Evolutionary conservation across 306 rosid species (phyloP), one percentile per base, ranked within the genome.

Genomic region (Boehmeria nivea): DNA sequence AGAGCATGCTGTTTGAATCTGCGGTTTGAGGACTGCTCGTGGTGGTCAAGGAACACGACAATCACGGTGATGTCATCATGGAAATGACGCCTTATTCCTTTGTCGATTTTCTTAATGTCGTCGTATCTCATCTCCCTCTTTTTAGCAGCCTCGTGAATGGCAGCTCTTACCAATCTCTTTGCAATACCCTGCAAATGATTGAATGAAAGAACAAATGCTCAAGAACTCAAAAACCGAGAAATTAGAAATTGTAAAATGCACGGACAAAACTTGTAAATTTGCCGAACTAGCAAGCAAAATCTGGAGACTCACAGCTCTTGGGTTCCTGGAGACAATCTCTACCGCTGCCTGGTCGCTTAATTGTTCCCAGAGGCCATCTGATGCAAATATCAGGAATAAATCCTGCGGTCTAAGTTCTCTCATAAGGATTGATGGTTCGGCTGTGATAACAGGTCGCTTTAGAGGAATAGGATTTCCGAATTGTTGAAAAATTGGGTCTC

Each of bases 311-410:
- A 91, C 99, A 8, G 89, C 87, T 80, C 96, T 83, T 14, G 99
- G 96, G 71, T 75, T 72, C 64, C 79, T 91, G 69, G 63, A 82
- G 54, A 91, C 99, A 33, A 91, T 85, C 46, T 87, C 83, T 33
- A 91, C 99, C 6, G 95, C 99, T 37, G 72, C 78, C 31, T 87
- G 84, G 54, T 91, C 99, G 23, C 79, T 91, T 57, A 91, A 64
- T 68, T 87, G 99, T 75, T 91, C 99, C 99, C 99, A 91, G 20
- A 91, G 95, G 65, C 99, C 99, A 65, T 91, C 99, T 9, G 99
- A 91, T 65, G 99, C 96, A 65, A 91, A 91, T 66, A 91, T 87
- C 65, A 91, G 73, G 82, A 91, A 91, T 50, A 79, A 63, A 71
- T 91, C 99, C 63, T 84, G 84, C 3, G 95, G 72, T 27, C 69